phyloP scores from a whole-genome alignment of 2,329 filamentous ascomycete genomes.

The Monosporascus sp. region DNA sequence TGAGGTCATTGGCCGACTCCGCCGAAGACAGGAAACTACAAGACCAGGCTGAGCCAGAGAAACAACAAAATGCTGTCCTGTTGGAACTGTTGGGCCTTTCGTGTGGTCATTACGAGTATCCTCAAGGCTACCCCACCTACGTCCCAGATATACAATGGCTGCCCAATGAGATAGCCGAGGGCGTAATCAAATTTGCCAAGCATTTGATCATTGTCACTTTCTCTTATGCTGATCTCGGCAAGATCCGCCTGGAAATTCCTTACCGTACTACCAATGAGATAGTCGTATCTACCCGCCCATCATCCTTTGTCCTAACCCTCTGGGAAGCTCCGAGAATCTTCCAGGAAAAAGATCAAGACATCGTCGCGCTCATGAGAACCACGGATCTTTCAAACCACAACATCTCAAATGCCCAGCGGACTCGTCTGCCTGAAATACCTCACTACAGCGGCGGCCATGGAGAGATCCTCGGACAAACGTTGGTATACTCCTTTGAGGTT shows the following conservation, averaged over 20 bases:
- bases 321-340: constrained; percentile 47
- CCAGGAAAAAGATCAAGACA: constrained; percentile 10
- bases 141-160: constrained; percentile 36
- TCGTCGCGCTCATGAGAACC: constrained; percentile 7
- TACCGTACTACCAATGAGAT: constrained; percentile 44
- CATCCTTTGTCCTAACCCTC: constrained; percentile 45
- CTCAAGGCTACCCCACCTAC: constrained; percentile 33
- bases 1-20: constrained; percentile 29
- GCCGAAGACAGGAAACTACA: constrained; percentile 23
- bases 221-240: not conserved
- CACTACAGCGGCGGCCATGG: constrained; percentile 22
- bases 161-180: constrained; percentile 26
- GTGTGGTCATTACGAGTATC: constrained; percentile 46
- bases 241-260: constrained; percentile 40
- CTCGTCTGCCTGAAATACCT: constrained; percentile 26
- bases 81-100: constrained; percentile 24
- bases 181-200: constrained; percentile 34
- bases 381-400: constrained; percentile 9
- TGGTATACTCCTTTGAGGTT: constrained; percentile 38
- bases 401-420: constrained; percentile 14
- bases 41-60: constrained; percentile 13
- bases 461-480: constrained; percentile 33
- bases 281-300: constrained; percentile 30
- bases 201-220: constrained; percentile 36
- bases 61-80: constrained; percentile 10